Evolutionary conservation across 2,329 filamentous ascomycete genomes (phyloP).

Genomic region (Venturia effusa): DNA sequence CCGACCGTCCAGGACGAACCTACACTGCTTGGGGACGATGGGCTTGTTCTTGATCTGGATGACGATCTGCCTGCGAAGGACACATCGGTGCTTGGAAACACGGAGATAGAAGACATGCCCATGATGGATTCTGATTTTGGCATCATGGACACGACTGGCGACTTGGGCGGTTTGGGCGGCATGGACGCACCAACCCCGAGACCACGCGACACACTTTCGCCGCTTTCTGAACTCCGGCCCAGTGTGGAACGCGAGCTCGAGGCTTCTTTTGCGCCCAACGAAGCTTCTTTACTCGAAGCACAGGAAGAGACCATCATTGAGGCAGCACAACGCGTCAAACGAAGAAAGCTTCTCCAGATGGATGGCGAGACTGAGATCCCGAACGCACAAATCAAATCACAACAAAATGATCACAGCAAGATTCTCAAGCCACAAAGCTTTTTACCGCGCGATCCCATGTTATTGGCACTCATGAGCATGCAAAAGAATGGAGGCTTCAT

Average conservation of each 20-base stretch:
- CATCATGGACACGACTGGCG: neutral
- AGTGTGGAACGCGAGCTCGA: conserved; percentile 51
- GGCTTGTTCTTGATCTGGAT: conserved; percentile 39
- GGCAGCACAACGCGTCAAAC: conserved; percentile 58
- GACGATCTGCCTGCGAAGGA: conserved; percentile 22
- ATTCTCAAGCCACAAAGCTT: conserved; percentile 78
- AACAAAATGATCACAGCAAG: conserved; percentile 74
- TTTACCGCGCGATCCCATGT: conserved; percentile 73
- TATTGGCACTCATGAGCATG: conserved; percentile 82
- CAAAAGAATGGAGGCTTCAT: conserved; percentile 88
- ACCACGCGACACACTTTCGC: conserved; percentile 38
- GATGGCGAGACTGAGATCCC: conserved; percentile 72
- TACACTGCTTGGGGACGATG: conserved; percentile 32
- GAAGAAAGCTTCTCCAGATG: conserved; percentile 71
- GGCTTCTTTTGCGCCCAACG: conserved; percentile 33
- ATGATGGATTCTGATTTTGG: conserved; percentile 10
- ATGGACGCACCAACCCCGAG: conserved; percentile 16
- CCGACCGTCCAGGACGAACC: conserved; percentile 34
- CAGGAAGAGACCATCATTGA: conserved; percentile 43
- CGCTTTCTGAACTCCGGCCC: conserved; percentile 42
- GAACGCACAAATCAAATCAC: conserved; percentile 68
- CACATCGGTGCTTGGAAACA: conserved; percentile 18
- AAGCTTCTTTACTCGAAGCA: conserved; percentile 21
- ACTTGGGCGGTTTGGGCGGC: neutral
- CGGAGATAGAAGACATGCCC: conserved; percentile 39